phyloP scores from a whole-genome alignment of 495 filamentous ascomycete species.

The Hypoxylon subgilvum region DNA sequence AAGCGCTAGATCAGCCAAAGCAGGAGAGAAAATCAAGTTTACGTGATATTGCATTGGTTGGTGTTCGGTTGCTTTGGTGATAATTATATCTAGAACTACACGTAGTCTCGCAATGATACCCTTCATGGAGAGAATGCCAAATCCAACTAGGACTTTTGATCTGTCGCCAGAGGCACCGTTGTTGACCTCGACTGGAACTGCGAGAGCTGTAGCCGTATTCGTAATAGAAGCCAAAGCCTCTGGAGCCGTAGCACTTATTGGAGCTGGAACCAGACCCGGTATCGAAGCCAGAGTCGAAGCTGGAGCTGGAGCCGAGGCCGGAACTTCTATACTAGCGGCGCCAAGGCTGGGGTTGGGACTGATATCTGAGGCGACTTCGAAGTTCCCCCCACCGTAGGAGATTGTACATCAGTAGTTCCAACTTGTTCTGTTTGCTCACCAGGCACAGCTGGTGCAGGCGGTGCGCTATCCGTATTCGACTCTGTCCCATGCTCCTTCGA shows the following conservation, averaged over 20 bases:
- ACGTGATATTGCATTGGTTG: slow-evolving; percentile 11
- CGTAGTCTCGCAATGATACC: slow-evolving; percentile 32
- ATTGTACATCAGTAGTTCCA: background rate
- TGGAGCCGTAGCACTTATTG: background rate
- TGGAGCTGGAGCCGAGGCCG: background rate
- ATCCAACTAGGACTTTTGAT: slow-evolving; percentile 12
- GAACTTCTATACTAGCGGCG: background rate
- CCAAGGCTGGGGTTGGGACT: no score
- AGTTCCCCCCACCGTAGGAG: slow-evolving; percentile 1
- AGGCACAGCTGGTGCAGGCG: background rate
- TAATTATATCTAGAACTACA: slow-evolving; percentile 27
- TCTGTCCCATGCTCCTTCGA: slow-evolving; percentile 10
- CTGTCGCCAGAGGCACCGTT: slow-evolving; percentile 6
- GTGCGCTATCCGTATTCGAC: background rate
- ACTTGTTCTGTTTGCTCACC: slow-evolving; percentile 4
- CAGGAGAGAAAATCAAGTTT: background rate
- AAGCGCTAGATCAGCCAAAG: slow-evolving; percentile 37
- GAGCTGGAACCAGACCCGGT: background rate
- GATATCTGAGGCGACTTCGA: no score
- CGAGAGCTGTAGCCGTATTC: background rate
- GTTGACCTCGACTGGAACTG: background rate
- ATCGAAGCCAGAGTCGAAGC: background rate
- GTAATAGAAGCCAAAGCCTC: background rate
- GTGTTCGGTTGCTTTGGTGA: slow-evolving; percentile 27
- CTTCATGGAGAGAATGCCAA: slow-evolving; percentile 27